Base-by-base conservation (phyloP, 148 eudicot species). In the Chenopodium berlandieri region DNA sequence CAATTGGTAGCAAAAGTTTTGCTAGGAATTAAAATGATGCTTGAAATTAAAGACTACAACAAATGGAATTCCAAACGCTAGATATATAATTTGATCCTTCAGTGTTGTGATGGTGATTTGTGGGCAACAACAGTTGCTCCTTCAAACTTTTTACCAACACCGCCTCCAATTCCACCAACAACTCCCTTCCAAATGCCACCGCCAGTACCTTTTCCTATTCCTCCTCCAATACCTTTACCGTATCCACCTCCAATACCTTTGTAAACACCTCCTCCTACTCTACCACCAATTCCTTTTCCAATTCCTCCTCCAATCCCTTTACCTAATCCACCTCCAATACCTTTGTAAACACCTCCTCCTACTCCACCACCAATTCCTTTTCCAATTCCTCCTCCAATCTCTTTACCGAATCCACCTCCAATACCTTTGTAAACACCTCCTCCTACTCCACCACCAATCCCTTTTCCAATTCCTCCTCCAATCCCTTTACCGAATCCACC, bases 361-460 rank as follows among this genome's bases (percentile, higher is more conserved):
- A 46, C 9, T 17, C 71, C 84, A 4, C 67, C 75, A 0, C 79
- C 66, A 50, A 81, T n/a, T 1, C 83, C 83, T 4, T 30, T 60
- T 17, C 79, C 79, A 11, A 81, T 54, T 14, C 83, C 74, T 0
- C 83, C 83, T 32, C 79, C 83, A 31, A 62, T 30, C 9, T 80
- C 84, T 20, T 78, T 78, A 10, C 81, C 78, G n/a, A 71, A 25
- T 27, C 81, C 82, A 2, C 71, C 64, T 1, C 81, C 82, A 19
- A 52, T 58, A 7, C 80, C 79, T 11, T 40, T 40, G 8, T 40
- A 40, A 40, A 52, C 34, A 14, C 68, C 75, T 20, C 13, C 50
- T 25, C 81, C 75, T 27, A 79, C 25, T 25, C 84, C 84, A 40
- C 85, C 73, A 19, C 81, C 60, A 48, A 78, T 32, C 4, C 85